Conservation (phyloP, 176 grass and related monocot genomes). For the Aechmea fasciata region DNA sequence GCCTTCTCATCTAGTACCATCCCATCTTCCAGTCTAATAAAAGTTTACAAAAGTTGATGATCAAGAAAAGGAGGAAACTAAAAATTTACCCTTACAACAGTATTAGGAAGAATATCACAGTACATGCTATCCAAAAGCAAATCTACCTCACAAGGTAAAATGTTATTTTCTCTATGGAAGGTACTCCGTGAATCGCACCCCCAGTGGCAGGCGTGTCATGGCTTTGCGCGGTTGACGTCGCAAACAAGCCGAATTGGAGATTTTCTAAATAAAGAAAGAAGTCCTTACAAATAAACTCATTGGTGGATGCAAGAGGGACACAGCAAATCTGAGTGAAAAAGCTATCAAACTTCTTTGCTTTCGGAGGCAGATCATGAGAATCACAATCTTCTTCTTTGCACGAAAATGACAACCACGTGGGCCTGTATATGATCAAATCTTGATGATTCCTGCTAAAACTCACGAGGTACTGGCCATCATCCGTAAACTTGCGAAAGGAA, state of each 20-base stretch:
- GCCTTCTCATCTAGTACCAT: conserved; percentile 71
- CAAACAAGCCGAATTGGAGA: conserved; percentile 67
- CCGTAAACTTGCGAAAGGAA: conserved; percentile 82
- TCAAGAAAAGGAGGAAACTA: conserved; percentile 21
- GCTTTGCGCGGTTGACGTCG: conserved; percentile 71
- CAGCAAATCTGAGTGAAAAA: conserved; percentile 78
- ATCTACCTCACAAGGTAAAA: conserved; percentile 93
- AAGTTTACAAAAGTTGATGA: conserved; percentile 29
- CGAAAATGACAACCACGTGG: conserved; percentile 64
- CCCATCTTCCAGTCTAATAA: conserved; percentile 72
- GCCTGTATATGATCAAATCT: conserved; percentile 82
- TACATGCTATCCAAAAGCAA: conserved; percentile 15
- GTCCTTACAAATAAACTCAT: conserved; percentile 84
- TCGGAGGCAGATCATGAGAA: conserved; percentile 39
- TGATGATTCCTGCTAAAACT: conserved; percentile 81
- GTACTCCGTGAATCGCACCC: conserved; percentile 67
- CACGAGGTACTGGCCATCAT: conserved; percentile 81
- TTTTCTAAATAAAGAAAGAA: conserved; percentile 76
- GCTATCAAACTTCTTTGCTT: conserved; percentile 54
- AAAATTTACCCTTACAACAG: not conserved
- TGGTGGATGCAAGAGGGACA: conserved; percentile 62
- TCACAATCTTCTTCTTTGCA: conserved; percentile 54
- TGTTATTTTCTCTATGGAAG: conserved; percentile 88
- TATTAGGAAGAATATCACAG: not conserved
- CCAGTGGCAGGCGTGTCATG: conserved; percentile 43